A percentile compares a stretch with the other conserved stretches of the same genome.
Evolutionary conservation across 495 filamentous ascomycete genomes (phyloP).

Genomic region (Massariosphaeria phaeospora): DNA sequence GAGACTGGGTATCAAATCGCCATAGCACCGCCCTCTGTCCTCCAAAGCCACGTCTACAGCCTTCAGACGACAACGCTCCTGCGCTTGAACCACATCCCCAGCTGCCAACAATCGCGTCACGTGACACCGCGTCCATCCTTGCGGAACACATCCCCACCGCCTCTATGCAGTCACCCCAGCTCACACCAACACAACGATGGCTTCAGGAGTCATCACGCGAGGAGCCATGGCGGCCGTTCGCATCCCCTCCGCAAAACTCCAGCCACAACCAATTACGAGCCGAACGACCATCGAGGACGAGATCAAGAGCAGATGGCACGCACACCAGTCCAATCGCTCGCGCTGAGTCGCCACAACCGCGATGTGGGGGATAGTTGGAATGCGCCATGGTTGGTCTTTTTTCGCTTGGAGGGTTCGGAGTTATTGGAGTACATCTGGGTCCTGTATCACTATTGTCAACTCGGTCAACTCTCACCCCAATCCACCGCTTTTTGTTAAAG

Average conservation of each 20-base stretch:
- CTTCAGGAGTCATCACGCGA: background rate
- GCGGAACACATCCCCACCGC: background rate
- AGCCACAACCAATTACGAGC: background rate
- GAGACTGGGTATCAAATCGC: background rate
- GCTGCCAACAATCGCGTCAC: background rate
- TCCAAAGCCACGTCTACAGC: background rate
- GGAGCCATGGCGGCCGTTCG: constrained; percentile 6
- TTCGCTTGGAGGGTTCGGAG: no score
- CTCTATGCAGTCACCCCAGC: background rate
- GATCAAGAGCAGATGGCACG: background rate
- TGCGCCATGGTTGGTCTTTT: no score
- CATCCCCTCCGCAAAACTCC: background rate
- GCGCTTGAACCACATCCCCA: background rate
- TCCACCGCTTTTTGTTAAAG: no score
- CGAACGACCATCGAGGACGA: background rate
- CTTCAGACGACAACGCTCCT: background rate
- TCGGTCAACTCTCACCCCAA: no score
- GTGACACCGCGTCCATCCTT: constrained; percentile 2
- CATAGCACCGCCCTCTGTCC: background rate
- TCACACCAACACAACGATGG: background rate
- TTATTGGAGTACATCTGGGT: no score
- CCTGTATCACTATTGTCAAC: no score
- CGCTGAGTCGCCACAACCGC: background rate
- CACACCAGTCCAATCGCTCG: background rate
- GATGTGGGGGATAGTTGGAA: constrained; percentile 9